phyloP scores from a whole-genome alignment of 441 rosid genomes.

The Flueggea neowawraea region DNA sequence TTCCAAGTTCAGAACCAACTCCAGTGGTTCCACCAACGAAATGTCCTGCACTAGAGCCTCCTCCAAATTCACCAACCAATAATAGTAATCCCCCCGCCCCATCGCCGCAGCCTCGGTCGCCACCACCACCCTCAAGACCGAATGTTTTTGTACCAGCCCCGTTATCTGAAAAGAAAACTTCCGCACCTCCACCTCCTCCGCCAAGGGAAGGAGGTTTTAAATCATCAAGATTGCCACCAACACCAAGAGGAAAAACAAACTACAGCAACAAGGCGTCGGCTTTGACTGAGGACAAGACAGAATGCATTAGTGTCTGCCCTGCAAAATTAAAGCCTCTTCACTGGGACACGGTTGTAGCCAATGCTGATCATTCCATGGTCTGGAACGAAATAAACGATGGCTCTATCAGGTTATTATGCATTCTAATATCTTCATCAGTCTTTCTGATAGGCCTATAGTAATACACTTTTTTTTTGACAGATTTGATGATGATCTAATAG shows the following conservation, averaged over 20 bases:
- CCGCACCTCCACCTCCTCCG: slow-evolving; percentile 25
- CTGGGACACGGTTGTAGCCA: slow-evolving; percentile 59
- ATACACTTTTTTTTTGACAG: slow-evolving; percentile 22
- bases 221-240: slow-evolving; percentile 30
- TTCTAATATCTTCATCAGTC: no score
- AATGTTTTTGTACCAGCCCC: neutral
- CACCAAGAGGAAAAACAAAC: slow-evolving; percentile 24
- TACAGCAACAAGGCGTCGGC: slow-evolving; percentile 11
- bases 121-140: slow-evolving; percentile 7
- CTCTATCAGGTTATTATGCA: slow-evolving; percentile 40
- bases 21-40: neutral
- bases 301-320: slow-evolving; percentile 21
- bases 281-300: slow-evolving; percentile 23
- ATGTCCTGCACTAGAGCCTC: slow-evolving; percentile 6
- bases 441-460: neutral
- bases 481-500: slow-evolving; percentile 51
- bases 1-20: slow-evolving; percentile 12
- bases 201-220: slow-evolving; percentile 19
- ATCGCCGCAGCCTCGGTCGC: slow-evolving; percentile 10
- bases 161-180: slow-evolving; percentile 10
- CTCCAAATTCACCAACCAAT: slow-evolving; percentile 5
- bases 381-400: slow-evolving; percentile 63
- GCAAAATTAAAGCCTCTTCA: slow-evolving; percentile 58
- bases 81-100: slow-evolving; percentile 9
- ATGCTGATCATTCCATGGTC: slow-evolving; percentile 58